Conservation (phyloP, 176 grass and related monocot genomes). For the Sorghum bicolor region DNA sequence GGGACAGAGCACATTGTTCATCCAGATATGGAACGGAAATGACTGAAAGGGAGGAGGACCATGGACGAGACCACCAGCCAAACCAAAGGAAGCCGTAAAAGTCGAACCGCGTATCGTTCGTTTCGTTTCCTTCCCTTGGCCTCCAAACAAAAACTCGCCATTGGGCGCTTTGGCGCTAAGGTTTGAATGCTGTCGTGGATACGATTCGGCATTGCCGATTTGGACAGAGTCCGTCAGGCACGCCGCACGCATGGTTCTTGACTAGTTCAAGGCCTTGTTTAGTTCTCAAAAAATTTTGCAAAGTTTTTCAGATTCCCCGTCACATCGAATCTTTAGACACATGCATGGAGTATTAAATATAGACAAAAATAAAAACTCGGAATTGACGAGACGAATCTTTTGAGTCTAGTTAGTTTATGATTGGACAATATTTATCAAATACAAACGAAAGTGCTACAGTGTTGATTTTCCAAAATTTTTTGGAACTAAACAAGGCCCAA, state of each 20-base stretch:
- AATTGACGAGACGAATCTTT: no score
- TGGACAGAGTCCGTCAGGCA: neutral
- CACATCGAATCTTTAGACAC: no score
- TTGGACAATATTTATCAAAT: no score
- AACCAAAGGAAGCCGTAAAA: slow-evolving; percentile 18
- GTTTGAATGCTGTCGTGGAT: neutral
- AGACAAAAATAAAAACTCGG: no score
- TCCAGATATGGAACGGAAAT: slow-evolving; percentile 30
- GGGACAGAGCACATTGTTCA: slow-evolving; percentile 21
- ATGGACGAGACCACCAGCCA: neutral
- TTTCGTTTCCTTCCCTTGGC: neutral
- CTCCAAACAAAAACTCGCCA: slow-evolving; percentile 18
- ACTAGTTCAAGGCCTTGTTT: slow-evolving; percentile 17
- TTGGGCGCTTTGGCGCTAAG: slow-evolving; percentile 46
- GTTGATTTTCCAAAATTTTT: no score
- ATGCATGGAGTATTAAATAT: no score
- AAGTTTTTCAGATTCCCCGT: no score
- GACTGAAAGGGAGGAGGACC: neutral
- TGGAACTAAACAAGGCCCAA: no score
- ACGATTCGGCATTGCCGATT: neutral
- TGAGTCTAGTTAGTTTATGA: no score
- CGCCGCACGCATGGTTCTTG: neutral
- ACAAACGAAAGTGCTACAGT: no score
- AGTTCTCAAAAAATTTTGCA: no score
- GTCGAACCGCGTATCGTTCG: neutral